Evolutionary conservation across 2,329 filamentous ascomycete species (phyloP).

Genomic region (Cucurbitaria berberidis): DNA sequence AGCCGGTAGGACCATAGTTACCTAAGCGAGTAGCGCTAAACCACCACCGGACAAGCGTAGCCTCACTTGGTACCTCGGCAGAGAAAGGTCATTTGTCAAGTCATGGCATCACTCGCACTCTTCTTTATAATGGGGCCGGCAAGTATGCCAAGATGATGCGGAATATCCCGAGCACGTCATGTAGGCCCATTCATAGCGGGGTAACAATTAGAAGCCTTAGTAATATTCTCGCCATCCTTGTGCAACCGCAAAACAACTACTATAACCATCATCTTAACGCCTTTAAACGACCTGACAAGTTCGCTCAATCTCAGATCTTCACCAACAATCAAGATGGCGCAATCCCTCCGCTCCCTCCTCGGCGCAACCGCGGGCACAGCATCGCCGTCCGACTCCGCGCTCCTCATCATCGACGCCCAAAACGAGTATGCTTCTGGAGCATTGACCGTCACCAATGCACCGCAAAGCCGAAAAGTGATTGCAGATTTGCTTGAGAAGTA

Average conservation of each 20-base stretch:
- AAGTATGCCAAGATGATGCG: too few relatives aligned
- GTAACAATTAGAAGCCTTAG: neutral
- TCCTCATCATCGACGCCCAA: conserved; percentile 74
- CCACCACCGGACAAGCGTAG: neutral
- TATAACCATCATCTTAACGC: neutral
- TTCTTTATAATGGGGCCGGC: too few relatives aligned
- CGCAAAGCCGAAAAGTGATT: conserved; percentile 63
- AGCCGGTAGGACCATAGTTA: too few relatives aligned
- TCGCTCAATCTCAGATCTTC: neutral
- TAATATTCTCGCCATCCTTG: neutral
- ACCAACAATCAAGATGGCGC: conserved; percentile 9
- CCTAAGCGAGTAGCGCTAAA: neutral
- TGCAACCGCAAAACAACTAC: neutral
- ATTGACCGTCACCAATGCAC: conserved; percentile 62
- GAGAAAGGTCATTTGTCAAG: too few relatives aligned
- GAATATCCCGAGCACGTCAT: neutral
- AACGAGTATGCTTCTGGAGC: conserved; percentile 70
- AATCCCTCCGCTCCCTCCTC: conserved; percentile 58
- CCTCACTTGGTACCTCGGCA: too few relatives aligned
- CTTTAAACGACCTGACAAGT: neutral
- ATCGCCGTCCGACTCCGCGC: conserved; percentile 62
- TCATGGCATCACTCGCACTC: too few relatives aligned
- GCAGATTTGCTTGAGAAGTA: conserved; percentile 64
- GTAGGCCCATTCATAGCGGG: neutral
- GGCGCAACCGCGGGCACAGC: conserved; percentile 64